Evolutionary conservation across 2,329 filamentous ascomycete species (phyloP).

Genomic region (Venturia asperata): DNA sequence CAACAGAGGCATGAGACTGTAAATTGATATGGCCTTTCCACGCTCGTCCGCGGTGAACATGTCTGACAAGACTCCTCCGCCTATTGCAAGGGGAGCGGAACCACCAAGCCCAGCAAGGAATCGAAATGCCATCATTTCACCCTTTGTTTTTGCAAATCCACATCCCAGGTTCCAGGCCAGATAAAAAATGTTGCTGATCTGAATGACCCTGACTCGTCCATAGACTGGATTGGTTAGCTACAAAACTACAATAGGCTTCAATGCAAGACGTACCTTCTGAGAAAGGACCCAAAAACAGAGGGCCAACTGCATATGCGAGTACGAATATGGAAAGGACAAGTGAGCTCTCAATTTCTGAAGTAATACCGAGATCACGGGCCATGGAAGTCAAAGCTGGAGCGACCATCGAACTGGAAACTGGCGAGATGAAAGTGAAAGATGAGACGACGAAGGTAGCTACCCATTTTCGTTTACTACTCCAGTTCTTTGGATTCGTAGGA

Average conservation of each 20-base stretch:
- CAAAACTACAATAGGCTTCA: background rate
- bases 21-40: conserved; percentile 56
- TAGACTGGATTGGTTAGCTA: conserved; percentile 23
- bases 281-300: conserved; percentile 33
- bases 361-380: conserved; percentile 31
- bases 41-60: conserved; percentile 55
- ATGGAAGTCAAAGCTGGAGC: conserved; percentile 31
- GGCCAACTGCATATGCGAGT: conserved; percentile 35
- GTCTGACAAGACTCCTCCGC: conserved; percentile 42
- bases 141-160: conserved; percentile 32
- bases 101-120: conserved; percentile 34
- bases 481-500: conserved; percentile 42
- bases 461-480: conserved; percentile 39
- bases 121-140: conserved; percentile 32
- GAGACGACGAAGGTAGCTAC: conserved; percentile 39
- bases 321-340: conserved; percentile 36
- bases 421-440: conserved; percentile 35
- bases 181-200: conserved; percentile 34
- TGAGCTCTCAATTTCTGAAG: conserved; percentile 27
- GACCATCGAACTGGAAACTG: conserved; percentile 36
- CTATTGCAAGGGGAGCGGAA: conserved; percentile 33
- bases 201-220: conserved; percentile 33
- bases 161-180: conserved; percentile 35
- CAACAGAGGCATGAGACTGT: conserved; percentile 56
- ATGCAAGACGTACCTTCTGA: conserved; percentile 25